phyloP scores from a whole-genome alignment of 2,329 filamentous ascomycete genomes.

The Penicillium brevicompactum region DNA sequence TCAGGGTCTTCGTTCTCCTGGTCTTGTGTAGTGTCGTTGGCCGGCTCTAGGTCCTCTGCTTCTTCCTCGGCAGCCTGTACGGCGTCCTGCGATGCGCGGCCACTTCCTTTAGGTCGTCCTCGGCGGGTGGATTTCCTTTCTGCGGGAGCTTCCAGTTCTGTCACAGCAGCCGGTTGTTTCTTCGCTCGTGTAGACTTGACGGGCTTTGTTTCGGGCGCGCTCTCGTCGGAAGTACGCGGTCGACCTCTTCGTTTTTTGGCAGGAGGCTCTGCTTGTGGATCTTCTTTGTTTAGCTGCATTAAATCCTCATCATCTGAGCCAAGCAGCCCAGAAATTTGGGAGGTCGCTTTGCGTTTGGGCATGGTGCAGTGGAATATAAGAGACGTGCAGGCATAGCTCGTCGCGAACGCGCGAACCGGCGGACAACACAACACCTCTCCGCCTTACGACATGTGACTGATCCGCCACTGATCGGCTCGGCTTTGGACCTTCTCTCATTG shows the following conservation, averaged over 20 bases:
- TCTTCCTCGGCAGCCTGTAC: slow-evolving; percentile 43
- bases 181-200: slow-evolving; percentile 29
- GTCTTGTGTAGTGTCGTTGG: slow-evolving; percentile 30
- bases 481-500: not conserved
- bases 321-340: slow-evolving; percentile 49
- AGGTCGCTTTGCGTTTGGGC: slow-evolving; percentile 45
- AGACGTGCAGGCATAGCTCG: not conserved
- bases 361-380: slow-evolving; percentile 22
- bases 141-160: slow-evolving; percentile 12
- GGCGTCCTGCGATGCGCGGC: slow-evolving; percentile 27
- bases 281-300: slow-evolving; percentile 33
- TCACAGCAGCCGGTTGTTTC: slow-evolving; percentile 21
- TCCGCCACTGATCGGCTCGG: slow-evolving; percentile 11
- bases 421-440: slow-evolving; percentile 24
- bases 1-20: slow-evolving; percentile 21
- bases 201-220: slow-evolving; percentile 43
- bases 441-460: slow-evolving; percentile 23
- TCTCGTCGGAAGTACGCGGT: slow-evolving; percentile 47
- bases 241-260: slow-evolving; percentile 41
- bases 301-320: slow-evolving; percentile 51
- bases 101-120: slow-evolving; percentile 36
- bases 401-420: slow-evolving; percentile 11
- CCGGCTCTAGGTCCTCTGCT: slow-evolving; percentile 37
- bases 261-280: slow-evolving; percentile 36
- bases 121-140: slow-evolving; percentile 23